Conservation (phyloP, 495 filamentous ascomycete species). For the Penicillium cataractarum region DNA sequence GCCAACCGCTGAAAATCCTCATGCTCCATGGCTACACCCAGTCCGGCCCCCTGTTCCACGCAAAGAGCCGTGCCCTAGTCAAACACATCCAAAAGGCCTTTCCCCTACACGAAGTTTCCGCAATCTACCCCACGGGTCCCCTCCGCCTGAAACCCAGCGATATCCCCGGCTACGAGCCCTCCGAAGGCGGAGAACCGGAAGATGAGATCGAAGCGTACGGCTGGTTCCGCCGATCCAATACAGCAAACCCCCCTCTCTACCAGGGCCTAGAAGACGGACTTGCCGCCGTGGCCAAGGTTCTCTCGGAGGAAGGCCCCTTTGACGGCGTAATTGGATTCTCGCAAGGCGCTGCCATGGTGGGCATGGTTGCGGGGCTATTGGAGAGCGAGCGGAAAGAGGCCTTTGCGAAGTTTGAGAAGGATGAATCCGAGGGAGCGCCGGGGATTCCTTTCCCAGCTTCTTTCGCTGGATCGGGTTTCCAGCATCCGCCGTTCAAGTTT, state of each 20-base stretch:
- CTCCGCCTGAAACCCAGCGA: conserved; percentile 65
- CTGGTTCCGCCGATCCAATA: conserved; percentile 77
- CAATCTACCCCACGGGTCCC: conserved; percentile 57
- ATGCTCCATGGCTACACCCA: conserved; percentile 82
- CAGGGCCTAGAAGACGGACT: conserved; percentile 68
- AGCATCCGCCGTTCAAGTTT: conserved; percentile 71
- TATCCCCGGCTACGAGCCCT: conserved; percentile 66
- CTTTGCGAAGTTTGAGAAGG: conserved; percentile 43
- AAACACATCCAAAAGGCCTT: conserved; percentile 80
- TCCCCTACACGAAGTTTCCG: conserved; percentile 53
- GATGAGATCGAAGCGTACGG: conserved; percentile 67
- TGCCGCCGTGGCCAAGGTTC: conserved; percentile 55
- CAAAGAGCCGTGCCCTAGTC: conserved; percentile 84
- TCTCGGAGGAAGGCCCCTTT: conserved; percentile 62
- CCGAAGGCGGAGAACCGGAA: conserved; percentile 39
- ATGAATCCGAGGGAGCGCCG: conserved; percentile 24
- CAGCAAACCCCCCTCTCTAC: conserved; percentile 58
- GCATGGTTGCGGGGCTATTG: conserved; percentile 66
- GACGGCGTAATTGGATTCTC: conserved; percentile 79
- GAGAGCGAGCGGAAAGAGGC: conserved; percentile 57
- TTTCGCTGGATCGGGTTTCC: conserved; percentile 47
- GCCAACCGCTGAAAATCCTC: conserved; percentile 56
- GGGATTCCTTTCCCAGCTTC: conserved; percentile 52
- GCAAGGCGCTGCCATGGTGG: conserved; percentile 69
- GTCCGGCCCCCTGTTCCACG: conserved; percentile 81